Evolutionary conservation across 345 rosid species (phyloP).

Genomic region (Acer campestre): DNA sequence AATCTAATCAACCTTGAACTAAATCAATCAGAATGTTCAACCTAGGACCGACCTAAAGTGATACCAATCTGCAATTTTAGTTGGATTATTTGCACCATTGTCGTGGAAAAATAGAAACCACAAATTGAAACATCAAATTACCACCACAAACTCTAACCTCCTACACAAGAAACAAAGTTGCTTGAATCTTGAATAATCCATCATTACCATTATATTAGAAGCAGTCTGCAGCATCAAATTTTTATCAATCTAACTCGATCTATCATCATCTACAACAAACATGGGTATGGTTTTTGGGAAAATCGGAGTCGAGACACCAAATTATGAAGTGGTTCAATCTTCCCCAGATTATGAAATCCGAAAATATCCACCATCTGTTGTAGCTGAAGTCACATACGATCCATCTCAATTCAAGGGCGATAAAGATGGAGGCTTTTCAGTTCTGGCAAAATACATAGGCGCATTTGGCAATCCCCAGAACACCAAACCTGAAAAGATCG

Average conservation of each 20-base stretch:
- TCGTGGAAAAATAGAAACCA: conserved; percentile 40
- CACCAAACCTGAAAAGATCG: conserved; percentile 70
- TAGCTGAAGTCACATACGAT: conserved; percentile 76
- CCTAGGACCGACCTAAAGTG: too few relatives aligned
- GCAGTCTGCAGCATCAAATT: too few relatives aligned
- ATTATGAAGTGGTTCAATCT: conserved; percentile 53
- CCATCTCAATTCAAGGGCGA: conserved; percentile 64
- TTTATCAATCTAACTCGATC: conserved; percentile 1
- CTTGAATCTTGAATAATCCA: neutral
- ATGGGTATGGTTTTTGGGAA: conserved; percentile 84
- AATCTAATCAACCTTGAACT: too few relatives aligned
- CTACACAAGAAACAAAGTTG: conserved; percentile 15
- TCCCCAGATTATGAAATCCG: conserved; percentile 74
- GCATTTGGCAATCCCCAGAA: conserved; percentile 82
- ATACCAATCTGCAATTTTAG: neutral
- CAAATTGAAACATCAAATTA: conserved; percentile 7
- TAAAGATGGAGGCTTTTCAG: conserved; percentile 76
- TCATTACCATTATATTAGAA: neutral
- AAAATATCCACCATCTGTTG: conserved; percentile 60
- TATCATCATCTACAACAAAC: conserved; percentile 20
- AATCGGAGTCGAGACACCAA: conserved; percentile 74
- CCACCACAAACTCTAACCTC: conserved; percentile 21
- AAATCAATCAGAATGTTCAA: too few relatives aligned
- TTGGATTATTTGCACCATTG: too few relatives aligned
- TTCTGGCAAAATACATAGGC: conserved; percentile 83